Evolutionary conservation across 495 filamentous ascomycete genomes (phyloP).

Genomic region (Hypomontagnella submonticulosa): DNA sequence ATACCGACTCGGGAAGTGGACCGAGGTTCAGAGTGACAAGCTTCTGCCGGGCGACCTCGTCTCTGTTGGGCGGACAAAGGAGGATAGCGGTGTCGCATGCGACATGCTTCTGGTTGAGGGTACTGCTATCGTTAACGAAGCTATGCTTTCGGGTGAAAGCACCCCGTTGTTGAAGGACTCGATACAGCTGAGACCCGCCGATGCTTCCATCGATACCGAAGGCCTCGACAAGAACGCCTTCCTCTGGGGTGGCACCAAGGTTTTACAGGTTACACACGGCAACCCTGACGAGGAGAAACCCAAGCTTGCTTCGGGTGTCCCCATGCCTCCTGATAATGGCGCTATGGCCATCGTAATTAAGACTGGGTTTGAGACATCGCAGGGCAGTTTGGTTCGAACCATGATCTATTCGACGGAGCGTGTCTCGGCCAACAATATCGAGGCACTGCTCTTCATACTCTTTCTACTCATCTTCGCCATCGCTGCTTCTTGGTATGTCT

Average conservation of each 20-base stretch:
- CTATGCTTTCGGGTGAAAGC: constrained; percentile 98
- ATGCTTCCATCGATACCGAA: constrained; percentile 87
- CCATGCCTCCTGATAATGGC: constrained; percentile 83
- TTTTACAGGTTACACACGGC: constrained; percentile 91
- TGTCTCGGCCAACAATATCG: constrained; percentile 95
- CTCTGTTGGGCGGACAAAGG: constrained; percentile 93
- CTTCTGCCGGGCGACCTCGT: constrained; percentile 96
- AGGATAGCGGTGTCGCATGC: constrained; percentile 95
- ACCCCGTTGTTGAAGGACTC: constrained; percentile 97
- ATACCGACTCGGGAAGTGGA: constrained; percentile 85
- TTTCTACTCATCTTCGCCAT: constrained; percentile 97
- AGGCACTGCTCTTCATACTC: constrained; percentile 94
- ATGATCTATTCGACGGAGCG: constrained; percentile 99
- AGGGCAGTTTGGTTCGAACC: constrained; percentile 95
- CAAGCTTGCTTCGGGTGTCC: constrained; percentile 76
- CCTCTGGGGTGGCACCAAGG: constrained; percentile 96
- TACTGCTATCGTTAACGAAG: constrained; percentile 97
- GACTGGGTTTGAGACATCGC: constrained; percentile 98
- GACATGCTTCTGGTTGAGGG: constrained; percentile 97
- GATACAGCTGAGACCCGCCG: constrained; percentile 85
- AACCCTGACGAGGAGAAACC: constrained; percentile 77
- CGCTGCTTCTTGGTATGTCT: constrained; percentile 99
- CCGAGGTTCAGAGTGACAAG: constrained; percentile 90
- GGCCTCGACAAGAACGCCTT: constrained; percentile 96
- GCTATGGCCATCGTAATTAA: constrained; percentile 94